phyloP scores from a whole-genome alignment of 139 green algal genomes.

The Volvox africanus region DNA sequence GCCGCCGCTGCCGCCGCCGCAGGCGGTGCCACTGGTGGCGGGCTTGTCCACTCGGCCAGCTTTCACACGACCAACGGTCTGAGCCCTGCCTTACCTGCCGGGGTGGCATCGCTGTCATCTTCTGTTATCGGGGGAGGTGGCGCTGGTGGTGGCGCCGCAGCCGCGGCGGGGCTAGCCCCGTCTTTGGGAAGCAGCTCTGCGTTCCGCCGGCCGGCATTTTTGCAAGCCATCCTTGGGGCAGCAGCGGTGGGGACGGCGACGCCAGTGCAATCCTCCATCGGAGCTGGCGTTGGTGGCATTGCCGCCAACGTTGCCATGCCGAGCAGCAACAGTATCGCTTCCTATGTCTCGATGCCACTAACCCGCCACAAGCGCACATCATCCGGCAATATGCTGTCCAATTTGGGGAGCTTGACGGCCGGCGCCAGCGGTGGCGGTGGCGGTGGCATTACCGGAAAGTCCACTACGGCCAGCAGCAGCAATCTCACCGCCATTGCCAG shows the following conservation, averaged over 20 bases:
- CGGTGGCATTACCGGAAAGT: not conserved
- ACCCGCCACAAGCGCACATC: not conserved
- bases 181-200: not conserved
- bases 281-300: too few relatives aligned
- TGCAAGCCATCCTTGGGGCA: constrained; percentile 17
- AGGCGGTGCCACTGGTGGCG: not conserved
- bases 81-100: not conserved
- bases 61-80: not conserved
- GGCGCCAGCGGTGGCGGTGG: not conserved
- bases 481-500: not conserved
- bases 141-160: not conserved
- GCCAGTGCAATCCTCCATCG: not conserved
- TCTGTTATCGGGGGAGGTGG: not conserved
- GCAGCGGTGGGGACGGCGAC: not conserved
- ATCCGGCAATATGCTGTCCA: not conserved
- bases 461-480: not conserved
- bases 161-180: not conserved
- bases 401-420: not conserved
- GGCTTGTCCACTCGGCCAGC: not conserved
- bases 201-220: constrained; percentile 14
- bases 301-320: not conserved
- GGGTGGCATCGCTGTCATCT: not conserved
- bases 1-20: not conserved
- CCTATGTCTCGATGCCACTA: not conserved
- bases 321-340: not conserved